phyloP scores from a whole-genome alignment of 2,329 filamentous ascomycete species.

The Esteya vermicola region DNA sequence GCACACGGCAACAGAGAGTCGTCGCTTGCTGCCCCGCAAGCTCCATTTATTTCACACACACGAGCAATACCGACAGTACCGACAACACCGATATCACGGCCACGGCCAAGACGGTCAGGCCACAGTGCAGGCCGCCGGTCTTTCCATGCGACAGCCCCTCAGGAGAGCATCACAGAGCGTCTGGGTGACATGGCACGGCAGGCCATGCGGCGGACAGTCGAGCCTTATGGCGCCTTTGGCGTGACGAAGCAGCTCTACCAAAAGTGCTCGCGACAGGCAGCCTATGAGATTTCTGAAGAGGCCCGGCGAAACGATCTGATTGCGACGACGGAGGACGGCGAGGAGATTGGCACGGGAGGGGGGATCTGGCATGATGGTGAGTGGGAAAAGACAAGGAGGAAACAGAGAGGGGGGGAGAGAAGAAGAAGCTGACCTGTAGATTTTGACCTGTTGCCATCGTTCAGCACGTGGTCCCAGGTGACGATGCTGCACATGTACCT shows the following conservation, averaged over 20 bases:
- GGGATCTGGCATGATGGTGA: conserved; percentile 75
- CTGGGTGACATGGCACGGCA: conserved; percentile 10
- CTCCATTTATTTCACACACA: neutral
- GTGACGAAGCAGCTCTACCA: conserved; percentile 68
- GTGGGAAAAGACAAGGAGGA: conserved; percentile 13
- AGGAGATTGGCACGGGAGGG: conserved; percentile 63
- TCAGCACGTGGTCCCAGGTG: conserved; percentile 91
- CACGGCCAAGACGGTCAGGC: neutral
- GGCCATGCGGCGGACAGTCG: conserved; percentile 9
- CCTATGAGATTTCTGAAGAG: conserved; percentile 61
- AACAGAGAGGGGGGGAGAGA: neutral
- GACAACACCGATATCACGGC: neutral
- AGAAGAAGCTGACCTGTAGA: conserved; percentile 29
- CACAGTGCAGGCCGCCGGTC: neutral
- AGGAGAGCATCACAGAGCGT: conserved; percentile 5
- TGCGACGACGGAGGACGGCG: conserved; percentile 59
- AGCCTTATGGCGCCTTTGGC: conserved; percentile 59
- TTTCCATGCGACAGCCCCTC: conserved; percentile 5
- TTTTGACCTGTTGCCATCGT: conserved; percentile 68
- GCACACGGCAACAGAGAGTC: neutral
- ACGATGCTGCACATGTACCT: conserved; percentile 96
- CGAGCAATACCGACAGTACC: neutral
- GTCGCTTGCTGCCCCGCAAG: no score
- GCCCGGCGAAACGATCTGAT: conserved; percentile 52
- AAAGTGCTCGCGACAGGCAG: conserved; percentile 56